Percentiles rank a stretch among this genome's conserved stretches.
phyloP scores from a whole-genome alignment of 2,329 filamentous ascomycete species.

The Fusarium xyrophilum region DNA sequence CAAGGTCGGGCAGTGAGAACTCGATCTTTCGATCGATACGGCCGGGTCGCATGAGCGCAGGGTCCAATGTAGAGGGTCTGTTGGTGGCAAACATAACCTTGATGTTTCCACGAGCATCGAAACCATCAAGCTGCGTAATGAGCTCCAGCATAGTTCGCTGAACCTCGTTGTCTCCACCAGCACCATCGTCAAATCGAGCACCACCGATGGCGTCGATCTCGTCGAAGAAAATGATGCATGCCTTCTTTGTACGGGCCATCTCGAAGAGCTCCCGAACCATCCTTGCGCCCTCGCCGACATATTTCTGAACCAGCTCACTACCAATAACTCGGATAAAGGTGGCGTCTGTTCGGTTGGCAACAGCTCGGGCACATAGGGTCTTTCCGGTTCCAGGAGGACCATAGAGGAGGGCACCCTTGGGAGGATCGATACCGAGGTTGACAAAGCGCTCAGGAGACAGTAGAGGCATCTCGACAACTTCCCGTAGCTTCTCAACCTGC shows the following conservation, averaged over 20 bases:
- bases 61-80: slow-evolving; percentile 91
- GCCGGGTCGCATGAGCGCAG: slow-evolving; percentile 95
- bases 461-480: slow-evolving; percentile 98
- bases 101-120: slow-evolving; percentile 96
- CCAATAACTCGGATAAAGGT: slow-evolving; percentile 99
- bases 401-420: slow-evolving; percentile 95
- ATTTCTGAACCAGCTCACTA: slow-evolving; percentile 97
- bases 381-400: slow-evolving; percentile 98
- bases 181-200: slow-evolving; percentile 94
- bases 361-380: slow-evolving; percentile 95
- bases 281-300: slow-evolving; percentile 95
- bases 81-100: slow-evolving; percentile 99
- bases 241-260: slow-evolving; percentile 99
- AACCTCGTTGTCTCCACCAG: slow-evolving; percentile 96
- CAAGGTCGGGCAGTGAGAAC: slow-evolving; percentile 95
- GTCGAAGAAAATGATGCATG: slow-evolving; percentile 97
- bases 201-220: slow-evolving; percentile 97
- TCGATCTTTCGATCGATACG: slow-evolving; percentile 99
- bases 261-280: slow-evolving; percentile 99
- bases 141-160: slow-evolving; percentile 98
- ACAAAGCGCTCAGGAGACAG: slow-evolving; percentile 97
- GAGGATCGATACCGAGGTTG: slow-evolving; percentile 97
- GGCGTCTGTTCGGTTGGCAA: slow-evolving; percentile 96
- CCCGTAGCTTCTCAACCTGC: slow-evolving; percentile 97
- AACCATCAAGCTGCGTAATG: slow-evolving; percentile 95